Evolutionary conservation across 2,329 filamentous ascomycete species (phyloP), one percentile per base, ranked within the genome.

Genomic region (Fusarium luffae): DNA sequence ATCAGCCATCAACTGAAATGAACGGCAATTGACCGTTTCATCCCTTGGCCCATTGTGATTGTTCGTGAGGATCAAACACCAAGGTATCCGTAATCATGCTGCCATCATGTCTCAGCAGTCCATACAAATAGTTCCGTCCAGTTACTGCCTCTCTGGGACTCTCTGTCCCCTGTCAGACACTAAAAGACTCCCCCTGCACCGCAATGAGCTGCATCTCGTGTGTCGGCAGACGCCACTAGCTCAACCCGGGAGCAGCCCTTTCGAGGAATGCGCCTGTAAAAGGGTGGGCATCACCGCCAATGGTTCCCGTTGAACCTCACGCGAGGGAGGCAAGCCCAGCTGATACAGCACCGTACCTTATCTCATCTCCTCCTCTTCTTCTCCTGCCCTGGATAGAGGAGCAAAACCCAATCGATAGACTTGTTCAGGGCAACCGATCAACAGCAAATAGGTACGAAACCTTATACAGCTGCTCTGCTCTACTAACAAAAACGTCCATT

Each of bases 241-340:
- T 66, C 54, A 28, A 51, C 59, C 60, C 71, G 71, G 71, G 66
- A 74, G 64, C 69, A 72, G 66, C 71, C 71, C 71, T 71, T 70
- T 72, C 68, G 57, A 66, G 71, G 71, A 73, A 73, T 73, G 71
- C 44, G 50, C 47, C 37, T 32, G 49, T 27, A 62, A 54, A 63
- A 63, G 54, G 62, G 68, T 60, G 57, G 55, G 48, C 65, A 65
- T 63, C 46, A 55, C 48, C 32, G 21, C 46, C 46, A 51, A 37
- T 55, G 49, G 55, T 25, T 47, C 47, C 16, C 19, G 50, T 28
- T 46, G 19, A 44, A 19, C 52, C 37, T 51, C 61, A 66, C 52
- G 52, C 56, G 56, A 69, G 55, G 55, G 66, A 43, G 52, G 34
- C 34, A 57, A 32, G 19, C 12, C 40, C 18, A 54, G 27, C 28